phyloP scores from a whole-genome alignment of 305 asterid species.

The Salvia sclarea region DNA sequence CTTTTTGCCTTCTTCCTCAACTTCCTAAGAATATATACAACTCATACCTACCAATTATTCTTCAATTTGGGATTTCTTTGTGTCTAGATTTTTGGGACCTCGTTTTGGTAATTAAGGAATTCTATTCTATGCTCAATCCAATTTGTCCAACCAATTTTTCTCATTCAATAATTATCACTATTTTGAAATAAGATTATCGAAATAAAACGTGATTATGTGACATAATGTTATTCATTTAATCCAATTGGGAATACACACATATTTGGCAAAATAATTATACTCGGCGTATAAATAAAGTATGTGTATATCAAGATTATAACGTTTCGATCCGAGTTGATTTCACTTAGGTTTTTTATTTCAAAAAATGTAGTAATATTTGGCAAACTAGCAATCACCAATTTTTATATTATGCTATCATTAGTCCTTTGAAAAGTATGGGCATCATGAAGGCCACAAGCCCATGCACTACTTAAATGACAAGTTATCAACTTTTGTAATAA shows the following conservation, averaged over 20 bases:
- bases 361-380: background rate
- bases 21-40: background rate
- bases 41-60: background rate
- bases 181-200: background rate
- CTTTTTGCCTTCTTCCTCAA: constrained; percentile 3
- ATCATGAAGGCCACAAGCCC: background rate
- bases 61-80: background rate
- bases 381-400: background rate
- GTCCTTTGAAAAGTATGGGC: constrained; percentile 7
- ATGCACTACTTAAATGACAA: background rate
- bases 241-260: background rate
- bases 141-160: background rate
- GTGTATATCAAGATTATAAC: background rate
- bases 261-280: background rate
- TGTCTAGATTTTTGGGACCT: background rate
- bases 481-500: background rate
- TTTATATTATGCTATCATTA: background rate
- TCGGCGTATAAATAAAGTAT: background rate
- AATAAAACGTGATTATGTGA: background rate
- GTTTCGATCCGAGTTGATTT: background rate
- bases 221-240: background rate
- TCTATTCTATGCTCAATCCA: background rate
- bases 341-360: too few relatives aligned
- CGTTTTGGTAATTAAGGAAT: background rate
- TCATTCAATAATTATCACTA: background rate